Conservation (phyloP, 495 filamentous ascomycete species). For the Aspergillus conjunctus region DNA sequence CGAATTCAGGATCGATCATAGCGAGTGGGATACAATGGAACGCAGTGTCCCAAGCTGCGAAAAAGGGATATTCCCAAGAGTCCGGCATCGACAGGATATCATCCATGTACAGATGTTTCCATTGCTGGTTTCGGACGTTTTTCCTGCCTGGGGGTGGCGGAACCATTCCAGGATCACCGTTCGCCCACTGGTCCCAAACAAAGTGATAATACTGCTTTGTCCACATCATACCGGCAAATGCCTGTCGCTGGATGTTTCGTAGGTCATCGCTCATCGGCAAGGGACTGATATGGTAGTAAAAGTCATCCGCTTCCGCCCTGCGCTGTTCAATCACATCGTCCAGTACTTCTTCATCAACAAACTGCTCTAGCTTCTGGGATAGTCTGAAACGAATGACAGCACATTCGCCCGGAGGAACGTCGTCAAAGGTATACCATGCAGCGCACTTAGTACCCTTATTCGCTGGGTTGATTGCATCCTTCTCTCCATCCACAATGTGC, state of each 20-base stretch:
- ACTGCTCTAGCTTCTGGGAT: slow-evolving; percentile 69
- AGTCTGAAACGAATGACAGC: slow-evolving; percentile 93
- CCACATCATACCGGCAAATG: slow-evolving; percentile 96
- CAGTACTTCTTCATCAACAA: slow-evolving; percentile 88
- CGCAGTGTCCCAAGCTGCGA: slow-evolving; percentile 95
- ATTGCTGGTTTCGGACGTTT: slow-evolving; percentile 79
- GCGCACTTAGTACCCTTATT: slow-evolving; percentile 84
- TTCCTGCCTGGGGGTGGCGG: slow-evolving; percentile 82
- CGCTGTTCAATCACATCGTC: slow-evolving; percentile 89
- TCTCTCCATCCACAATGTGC: slow-evolving; percentile 79
- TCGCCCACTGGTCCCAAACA: slow-evolving; percentile 96
- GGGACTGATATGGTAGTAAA: slow-evolving; percentile 90
- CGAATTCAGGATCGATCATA: slow-evolving; percentile 97
- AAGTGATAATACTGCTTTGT: slow-evolving; percentile 96
- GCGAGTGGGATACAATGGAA: slow-evolving; percentile 95
- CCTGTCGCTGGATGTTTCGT: slow-evolving; percentile 92
- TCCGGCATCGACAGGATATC: slow-evolving; percentile 97
- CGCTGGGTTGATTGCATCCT: slow-evolving; percentile 77
- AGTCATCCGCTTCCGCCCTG: slow-evolving; percentile 87
- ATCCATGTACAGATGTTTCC: slow-evolving; percentile 92
- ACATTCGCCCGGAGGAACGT: slow-evolving; percentile 86
- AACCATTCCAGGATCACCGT: slow-evolving; percentile 72
- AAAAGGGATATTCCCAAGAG: slow-evolving; percentile 98
- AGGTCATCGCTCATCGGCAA: slow-evolving; percentile 93
- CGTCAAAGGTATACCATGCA: slow-evolving; percentile 90